A percentile compares a stretch with the other conserved stretches of the same genome.
Evolutionary conservation across 75 land plant species (phyloP).

Genomic region (Pinus tabuliformis): DNA sequence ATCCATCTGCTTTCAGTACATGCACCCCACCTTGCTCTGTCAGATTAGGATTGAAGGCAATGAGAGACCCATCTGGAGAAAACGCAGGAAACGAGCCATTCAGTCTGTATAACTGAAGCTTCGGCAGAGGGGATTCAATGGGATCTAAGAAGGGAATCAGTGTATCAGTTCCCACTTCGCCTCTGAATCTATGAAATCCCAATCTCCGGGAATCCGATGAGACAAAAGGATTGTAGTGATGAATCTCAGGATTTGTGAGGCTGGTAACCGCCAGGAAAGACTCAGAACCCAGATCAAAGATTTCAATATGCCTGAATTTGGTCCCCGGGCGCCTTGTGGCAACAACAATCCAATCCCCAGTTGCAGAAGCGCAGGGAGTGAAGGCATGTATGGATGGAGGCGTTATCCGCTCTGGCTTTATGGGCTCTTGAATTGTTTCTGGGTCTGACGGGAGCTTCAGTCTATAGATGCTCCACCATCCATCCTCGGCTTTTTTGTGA

Average conservation of each 20-base stretch:
- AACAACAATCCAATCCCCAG: conserved; percentile 31
- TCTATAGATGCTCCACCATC: conserved; percentile 88
- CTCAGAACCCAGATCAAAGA: conserved; percentile 28
- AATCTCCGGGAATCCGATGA: conserved; percentile 18
- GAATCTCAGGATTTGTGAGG: conserved; percentile 23
- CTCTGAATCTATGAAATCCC: conserved; percentile 55
- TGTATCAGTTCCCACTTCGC: conserved; percentile 13
- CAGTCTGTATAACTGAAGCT: conserved; percentile 24
- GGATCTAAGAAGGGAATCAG: conserved; percentile 19
- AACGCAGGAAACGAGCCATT: conserved; percentile 42
- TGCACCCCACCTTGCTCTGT: conserved; percentile 17
- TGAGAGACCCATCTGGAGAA: conserved; percentile 40
- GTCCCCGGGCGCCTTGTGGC: conserved; percentile 37
- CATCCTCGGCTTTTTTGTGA: conserved; percentile 67
- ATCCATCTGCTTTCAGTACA: conserved; percentile 32
- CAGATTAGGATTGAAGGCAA: conserved; percentile 33
- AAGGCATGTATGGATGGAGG: conserved; percentile 78
- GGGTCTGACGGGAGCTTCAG: conserved; percentile 22
- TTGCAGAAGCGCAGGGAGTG: conserved; percentile 63
- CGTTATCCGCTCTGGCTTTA: conserved; percentile 43
- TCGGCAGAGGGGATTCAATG: conserved; percentile 22
- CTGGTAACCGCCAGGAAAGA: conserved; percentile 25
- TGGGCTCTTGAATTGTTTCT: neutral
- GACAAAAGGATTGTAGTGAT: conserved; percentile 59
- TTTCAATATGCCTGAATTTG: conserved; percentile 39